These are phyloP conservation scores for Dactylorhiza incarnata DNA, from an alignment of 106 monocot genomes.

Conservation along the genomic window DNA sequence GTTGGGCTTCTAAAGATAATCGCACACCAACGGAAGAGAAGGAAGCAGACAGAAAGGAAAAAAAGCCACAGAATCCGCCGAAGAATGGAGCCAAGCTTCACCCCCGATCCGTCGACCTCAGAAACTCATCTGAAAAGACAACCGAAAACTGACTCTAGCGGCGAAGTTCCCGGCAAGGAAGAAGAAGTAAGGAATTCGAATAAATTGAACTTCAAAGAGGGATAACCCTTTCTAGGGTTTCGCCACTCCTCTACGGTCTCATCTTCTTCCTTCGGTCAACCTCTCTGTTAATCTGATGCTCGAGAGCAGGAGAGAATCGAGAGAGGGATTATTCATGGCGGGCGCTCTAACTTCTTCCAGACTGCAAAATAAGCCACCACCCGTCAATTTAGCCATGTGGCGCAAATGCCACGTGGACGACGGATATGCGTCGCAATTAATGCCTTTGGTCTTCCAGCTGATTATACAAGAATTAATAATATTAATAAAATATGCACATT, in stretches of 20 bases:
- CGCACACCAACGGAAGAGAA: not conserved
- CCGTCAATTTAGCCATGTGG: not conserved
- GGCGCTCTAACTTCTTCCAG: too few relatives aligned
- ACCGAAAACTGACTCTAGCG: not conserved
- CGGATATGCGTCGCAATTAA: too few relatives aligned
- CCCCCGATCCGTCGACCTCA: not conserved
- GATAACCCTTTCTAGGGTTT: too few relatives aligned
- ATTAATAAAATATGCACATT: too few relatives aligned
- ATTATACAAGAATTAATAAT: too few relatives aligned
- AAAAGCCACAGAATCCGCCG: not conserved
- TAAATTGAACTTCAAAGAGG: not conserved
- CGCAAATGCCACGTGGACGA: not conserved
- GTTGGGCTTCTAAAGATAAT: not conserved
- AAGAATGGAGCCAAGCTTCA: not conserved
- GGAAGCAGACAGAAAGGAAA: not conserved
- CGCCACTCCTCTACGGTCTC: too few relatives aligned
- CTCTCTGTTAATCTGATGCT: too few relatives aligned
- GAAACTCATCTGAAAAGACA: not conserved
- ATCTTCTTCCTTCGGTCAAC: too few relatives aligned
- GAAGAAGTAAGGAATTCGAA: not conserved
- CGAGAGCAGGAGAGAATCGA: too few relatives aligned
- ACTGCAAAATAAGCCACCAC: not conserved
- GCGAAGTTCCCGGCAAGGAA: not conserved
- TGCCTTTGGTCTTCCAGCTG: too few relatives aligned
- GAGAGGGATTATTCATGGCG: too few relatives aligned